Evolutionary conservation across 140 eudicot species (phyloP).

Genomic region (Cichorium intybus): DNA sequence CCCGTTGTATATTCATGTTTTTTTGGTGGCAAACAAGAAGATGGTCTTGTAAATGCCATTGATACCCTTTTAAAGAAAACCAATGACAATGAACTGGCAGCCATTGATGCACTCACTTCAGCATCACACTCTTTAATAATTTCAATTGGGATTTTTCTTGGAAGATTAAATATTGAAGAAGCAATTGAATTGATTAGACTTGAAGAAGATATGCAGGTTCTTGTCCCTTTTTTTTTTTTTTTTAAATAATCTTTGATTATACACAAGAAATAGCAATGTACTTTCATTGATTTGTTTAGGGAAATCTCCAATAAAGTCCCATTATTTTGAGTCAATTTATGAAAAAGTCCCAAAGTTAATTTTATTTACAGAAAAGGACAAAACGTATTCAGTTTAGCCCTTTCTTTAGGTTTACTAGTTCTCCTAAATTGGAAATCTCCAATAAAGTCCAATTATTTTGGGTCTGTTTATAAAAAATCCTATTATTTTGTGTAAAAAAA

Average conservation of each 20-base stretch:
- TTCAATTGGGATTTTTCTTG: slow-evolving; percentile 67
- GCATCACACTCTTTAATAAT: slow-evolving; percentile 84
- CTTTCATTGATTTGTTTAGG: not conserved
- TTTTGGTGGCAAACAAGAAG: slow-evolving; percentile 90
- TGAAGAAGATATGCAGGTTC: slow-evolving; percentile 89
- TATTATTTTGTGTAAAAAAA: too few relatives aligned
- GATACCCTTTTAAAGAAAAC: slow-evolving; percentile 59
- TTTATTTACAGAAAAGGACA: too few relatives aligned
- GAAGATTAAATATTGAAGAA: slow-evolving; percentile 63
- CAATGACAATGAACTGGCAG: slow-evolving; percentile 80
- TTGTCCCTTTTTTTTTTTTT: not conserved
- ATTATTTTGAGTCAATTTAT: too few relatives aligned
- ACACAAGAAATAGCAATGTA: too few relatives aligned
- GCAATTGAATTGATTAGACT: slow-evolving; percentile 90
- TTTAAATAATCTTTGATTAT: not conserved
- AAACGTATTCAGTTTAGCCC: too few relatives aligned
- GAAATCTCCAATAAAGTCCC: too few relatives aligned
- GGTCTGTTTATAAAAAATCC: too few relatives aligned
- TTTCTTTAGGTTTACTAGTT: too few relatives aligned
- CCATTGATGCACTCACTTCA: slow-evolving; percentile 87
- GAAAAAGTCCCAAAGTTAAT: too few relatives aligned
- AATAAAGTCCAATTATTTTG: too few relatives aligned
- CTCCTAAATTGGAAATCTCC: too few relatives aligned
- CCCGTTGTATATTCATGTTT: slow-evolving; percentile 73
- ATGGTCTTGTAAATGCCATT: slow-evolving; percentile 65